Conservation (phyloP, 768 basidiomycete species). For the Galerina sulciceps region DNA sequence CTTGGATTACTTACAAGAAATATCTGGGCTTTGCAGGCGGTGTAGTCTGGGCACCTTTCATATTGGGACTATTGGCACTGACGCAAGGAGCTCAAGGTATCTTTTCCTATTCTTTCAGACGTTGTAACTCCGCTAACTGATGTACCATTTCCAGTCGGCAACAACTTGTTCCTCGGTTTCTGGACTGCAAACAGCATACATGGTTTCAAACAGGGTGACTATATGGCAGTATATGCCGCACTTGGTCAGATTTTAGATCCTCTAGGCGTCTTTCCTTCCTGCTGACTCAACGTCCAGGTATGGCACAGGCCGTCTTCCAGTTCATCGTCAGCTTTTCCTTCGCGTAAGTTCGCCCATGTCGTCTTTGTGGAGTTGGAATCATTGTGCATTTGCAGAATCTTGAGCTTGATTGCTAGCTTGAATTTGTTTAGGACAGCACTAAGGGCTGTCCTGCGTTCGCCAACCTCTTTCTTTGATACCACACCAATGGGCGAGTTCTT, state of each 20-base stretch:
- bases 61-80: constrained; percentile 48
- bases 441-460: constrained; percentile 59
- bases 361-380: not conserved
- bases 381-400: constrained; percentile 28
- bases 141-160: constrained; percentile 52
- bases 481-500: constrained; percentile 60
- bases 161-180: constrained; percentile 73
- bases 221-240: constrained; percentile 65
- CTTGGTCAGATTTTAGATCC: constrained; percentile 45
- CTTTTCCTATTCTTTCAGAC: not conserved
- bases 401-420: constrained; percentile 45
- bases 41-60: constrained; percentile 47
- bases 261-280: not conserved
- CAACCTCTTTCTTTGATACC: constrained; percentile 73
- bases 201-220: constrained; percentile 63
- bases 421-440: constrained; percentile 62
- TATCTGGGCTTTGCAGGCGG: constrained; percentile 56
- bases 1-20: constrained; percentile 49
- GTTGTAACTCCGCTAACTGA: constrained; percentile 32
- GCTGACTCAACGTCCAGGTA: constrained; percentile 33
- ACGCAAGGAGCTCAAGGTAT: constrained; percentile 57
- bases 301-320: constrained; percentile 54
- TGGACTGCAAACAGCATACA: constrained; percentile 63
- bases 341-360: constrained; percentile 39
- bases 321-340: constrained; percentile 55